Evolutionary conservation across 1,284 basidiomycete species (phyloP), one percentile per base, ranked within the genome.

Genomic region (Jaminaea rosea): DNA sequence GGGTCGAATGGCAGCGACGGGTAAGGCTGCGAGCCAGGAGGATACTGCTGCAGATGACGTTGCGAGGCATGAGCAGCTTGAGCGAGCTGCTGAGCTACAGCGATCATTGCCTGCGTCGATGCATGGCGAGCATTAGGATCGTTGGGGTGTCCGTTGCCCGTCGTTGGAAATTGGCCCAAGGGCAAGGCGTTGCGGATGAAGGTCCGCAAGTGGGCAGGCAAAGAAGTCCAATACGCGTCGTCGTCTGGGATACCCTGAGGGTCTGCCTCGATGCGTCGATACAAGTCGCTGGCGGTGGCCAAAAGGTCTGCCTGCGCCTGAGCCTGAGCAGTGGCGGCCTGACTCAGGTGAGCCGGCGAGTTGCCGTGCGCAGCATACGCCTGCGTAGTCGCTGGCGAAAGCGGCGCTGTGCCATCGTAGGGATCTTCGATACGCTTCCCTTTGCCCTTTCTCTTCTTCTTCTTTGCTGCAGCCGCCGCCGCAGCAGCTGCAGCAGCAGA

Each of bases 151-250:
- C n/a, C n/a, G 27, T 60, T 62, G 31, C 56, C 58, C 3, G 62
- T 49, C 17, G 67, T 50, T 39, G 65, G 65, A 37, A 72, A 63
- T 36, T 71, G 69, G 26, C 68, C 69, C 21, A 73, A 59, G 1
- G 80, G 80, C 2, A 82, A 75, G 13, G 80, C 80, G 51, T 80
- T 79, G 49, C 79, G 74, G 44, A 82, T 80, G 62, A 81, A 81
- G 39, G 79, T 78, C 42, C 80, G 73, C 17, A 81, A 72, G 65
- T 81, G 80, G 9, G 78, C 74, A 0, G 80, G 80, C 2, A 82
- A 69, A 11, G 78, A 79, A 4, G 79, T 78, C 80, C 80, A 82
- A 68, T 82, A 82, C 5, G 79, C 77, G 57, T 81, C 80, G 56
- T 81, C 80, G 50, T 78, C 76, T 24, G 63, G 66, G 23, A 72